Base-by-base conservation (phyloP, 768 basidiomycete species). In the Lactarius akahatsu region DNA sequence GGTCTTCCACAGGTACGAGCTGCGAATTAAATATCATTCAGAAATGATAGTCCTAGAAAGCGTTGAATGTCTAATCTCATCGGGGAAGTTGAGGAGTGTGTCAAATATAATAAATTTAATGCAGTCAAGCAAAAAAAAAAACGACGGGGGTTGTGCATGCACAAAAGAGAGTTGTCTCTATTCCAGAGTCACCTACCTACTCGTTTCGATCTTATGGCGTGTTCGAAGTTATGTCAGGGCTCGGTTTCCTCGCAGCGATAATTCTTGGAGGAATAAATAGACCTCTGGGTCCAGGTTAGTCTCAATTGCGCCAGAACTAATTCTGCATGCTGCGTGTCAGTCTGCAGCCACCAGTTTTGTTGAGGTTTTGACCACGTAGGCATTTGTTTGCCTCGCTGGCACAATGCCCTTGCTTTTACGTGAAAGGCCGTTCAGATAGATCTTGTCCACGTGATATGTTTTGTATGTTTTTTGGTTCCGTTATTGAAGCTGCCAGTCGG, bases 401-500 rank as follows among this genome's bases (percentile, higher is more conserved):
- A 11, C 36, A 38, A 11, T 38, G 36, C 36, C 11, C 36, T 38
- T 38, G 36, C 36, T 4, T 38, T 38, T 13, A 11, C 11, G 36
- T 38, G 36, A 38, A 38, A 38, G 36, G 11, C 3, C 13, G 36
- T 40, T 16, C 38, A 40, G 38, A 40, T 40, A 40, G 43, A 45
- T 45, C 43, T 45, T 10, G 43, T 45, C 20, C 62, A 62, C 64
- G 61, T 70, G 68, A 64, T 54, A 18, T 45, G 1, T 23, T 30
- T n/a, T 56, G 41, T 43, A 26, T 38, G 18, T 38, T 34, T 45
- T 56, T 64, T 57, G 52, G 36, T 55, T 64, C 64, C 64, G 41
- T 50, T 40, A 62, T 56, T 54, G 28, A 38, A 41, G 38, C 30
- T 30, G 32, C 55, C 38, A 34, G 32, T 52, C 6, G 26, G 45